Base-by-base conservation (phyloP, 208 protist genomes). In the Wallacemonas sp. region DNA sequence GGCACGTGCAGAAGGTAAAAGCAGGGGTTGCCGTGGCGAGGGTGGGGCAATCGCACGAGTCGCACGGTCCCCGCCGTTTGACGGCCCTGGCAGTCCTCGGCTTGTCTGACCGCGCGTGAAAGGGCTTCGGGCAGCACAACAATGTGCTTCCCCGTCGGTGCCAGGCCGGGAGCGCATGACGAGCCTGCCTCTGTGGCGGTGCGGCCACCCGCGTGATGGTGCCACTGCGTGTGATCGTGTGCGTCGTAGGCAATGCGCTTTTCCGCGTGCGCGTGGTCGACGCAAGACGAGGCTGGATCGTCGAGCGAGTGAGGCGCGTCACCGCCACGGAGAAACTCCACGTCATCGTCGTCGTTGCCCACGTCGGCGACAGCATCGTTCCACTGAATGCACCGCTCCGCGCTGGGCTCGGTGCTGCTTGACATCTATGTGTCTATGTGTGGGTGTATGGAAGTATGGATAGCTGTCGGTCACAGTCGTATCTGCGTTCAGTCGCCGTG, bases 41-140 rank as follows among this genome's bases (percentile, higher is more conserved):
- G 83, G 59, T 93, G 87, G 2, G 81, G 81, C 0, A 93, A 63
- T 10, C 79, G 75, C 33, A 89, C 60, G 12, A 75, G 69, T 9
- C 10, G 32, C 52, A 17, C 21, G 0, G 33, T n/a, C 10, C 17
- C 19, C 6, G 6, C 41, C 17, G 15, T 19, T 9, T 46, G 17
- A 46, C 34, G 9, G 13, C 34, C 34, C 6, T 38, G 34, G 34
- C 34, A 6, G 34, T 13, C 30, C 37, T 42, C 37, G 13, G 37
- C 37, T 42, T 46, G 41, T 8, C 17, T 19, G 19, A 46, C 10
- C 19, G 41, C 19, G 41, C 41, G 41, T n/a, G 41, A 19, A 46
- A 46, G n/a, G n/a, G n/a, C n/a, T n/a, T n/a, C n/a, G n/a, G n/a
- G n/a, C n/a, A n/a, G 41, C 9, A 46, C 41, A 8, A 46, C 9